A percentile compares a stretch with the other conserved stretches of the same genome.
These are phyloP conservation scores for Parathielavia hyrcaniae DNA, from an alignment of 495 filamentous ascomycete genomes.

Conservation along the genomic window DNA sequence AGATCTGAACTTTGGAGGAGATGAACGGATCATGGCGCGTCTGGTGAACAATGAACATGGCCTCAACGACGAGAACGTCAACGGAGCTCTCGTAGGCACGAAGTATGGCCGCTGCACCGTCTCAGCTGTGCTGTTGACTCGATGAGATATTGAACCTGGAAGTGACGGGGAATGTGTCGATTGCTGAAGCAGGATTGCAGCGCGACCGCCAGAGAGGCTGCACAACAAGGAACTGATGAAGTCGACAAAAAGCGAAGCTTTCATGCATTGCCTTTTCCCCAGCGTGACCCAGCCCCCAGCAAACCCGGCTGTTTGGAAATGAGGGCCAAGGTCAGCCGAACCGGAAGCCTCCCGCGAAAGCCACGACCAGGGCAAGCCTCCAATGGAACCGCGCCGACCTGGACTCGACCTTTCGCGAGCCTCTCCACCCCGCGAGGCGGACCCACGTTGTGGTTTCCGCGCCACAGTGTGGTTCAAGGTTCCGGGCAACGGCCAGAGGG, in stretches of 20 bases:
- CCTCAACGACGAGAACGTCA: too few species aligned
- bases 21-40: background rate
- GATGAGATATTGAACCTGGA: too few species aligned
- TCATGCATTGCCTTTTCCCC: background rate
- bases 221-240: background rate
- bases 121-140: too few species aligned
- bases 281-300: background rate
- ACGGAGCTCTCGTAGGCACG: too few species aligned
- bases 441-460: background rate
- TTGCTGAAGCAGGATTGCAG: background rate
- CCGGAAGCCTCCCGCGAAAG: slow-evolving; percentile 12
- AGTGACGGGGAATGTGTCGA: too few species aligned
- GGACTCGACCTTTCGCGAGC: background rate
- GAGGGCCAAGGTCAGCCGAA: background rate
- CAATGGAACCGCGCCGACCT: background rate
- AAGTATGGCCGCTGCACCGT: background rate
- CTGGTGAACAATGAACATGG: background rate
- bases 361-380: background rate
- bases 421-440: background rate
- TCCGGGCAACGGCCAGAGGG: background rate
- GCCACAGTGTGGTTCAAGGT: background rate
- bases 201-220: background rate
- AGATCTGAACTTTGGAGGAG: background rate
- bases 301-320: slow-evolving; percentile 14
- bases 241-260: background rate